Percentiles rank a stretch among this genome's conserved stretches.
These are phyloP conservation scores for Arthrobotrys iridis DNA, from an alignment of 2,329 filamentous ascomycete species.

Conservation along the genomic window DNA sequence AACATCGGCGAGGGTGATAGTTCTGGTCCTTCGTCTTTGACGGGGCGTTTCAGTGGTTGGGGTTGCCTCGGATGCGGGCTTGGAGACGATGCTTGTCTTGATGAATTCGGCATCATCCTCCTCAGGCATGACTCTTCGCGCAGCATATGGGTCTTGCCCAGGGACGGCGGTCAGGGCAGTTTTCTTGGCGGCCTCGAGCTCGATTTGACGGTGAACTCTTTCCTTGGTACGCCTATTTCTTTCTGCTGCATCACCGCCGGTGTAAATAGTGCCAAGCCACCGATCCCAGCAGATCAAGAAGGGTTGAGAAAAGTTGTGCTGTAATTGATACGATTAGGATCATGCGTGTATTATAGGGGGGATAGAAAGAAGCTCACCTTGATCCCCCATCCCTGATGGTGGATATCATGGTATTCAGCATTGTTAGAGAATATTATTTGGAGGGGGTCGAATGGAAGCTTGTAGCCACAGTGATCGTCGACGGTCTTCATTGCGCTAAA, in stretches of 20 bases:
- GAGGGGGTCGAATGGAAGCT: constrained; percentile 93
- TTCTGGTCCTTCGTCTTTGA: constrained; percentile 41
- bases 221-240: constrained; percentile 62
- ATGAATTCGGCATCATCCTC: constrained; percentile 45
- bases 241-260: constrained; percentile 67
- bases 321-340: constrained; percentile 10
- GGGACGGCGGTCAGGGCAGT: background rate
- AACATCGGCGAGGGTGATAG: constrained; percentile 43
- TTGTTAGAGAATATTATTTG: constrained; percentile 95
- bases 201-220: constrained; percentile 39
- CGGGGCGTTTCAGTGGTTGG: constrained; percentile 7
- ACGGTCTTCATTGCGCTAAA: constrained; percentile 94
- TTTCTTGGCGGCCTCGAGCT: constrained; percentile 31
- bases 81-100: constrained; percentile 41
- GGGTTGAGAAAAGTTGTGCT: constrained; percentile 85
- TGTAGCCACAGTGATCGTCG: constrained; percentile 96
- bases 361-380: constrained; percentile 67
- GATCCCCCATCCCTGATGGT: constrained; percentile 99
- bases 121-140: constrained; percentile 33
- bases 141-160: constrained; percentile 34
- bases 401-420: constrained; percentile 94
- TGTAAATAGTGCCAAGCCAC: constrained; percentile 82
- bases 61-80: background rate
- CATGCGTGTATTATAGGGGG: background rate
- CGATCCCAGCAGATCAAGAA: constrained; percentile 97